Evolutionary conservation across 2,329 filamentous ascomycete genomes (phyloP).

Genomic region (Ustulina deusta): DNA sequence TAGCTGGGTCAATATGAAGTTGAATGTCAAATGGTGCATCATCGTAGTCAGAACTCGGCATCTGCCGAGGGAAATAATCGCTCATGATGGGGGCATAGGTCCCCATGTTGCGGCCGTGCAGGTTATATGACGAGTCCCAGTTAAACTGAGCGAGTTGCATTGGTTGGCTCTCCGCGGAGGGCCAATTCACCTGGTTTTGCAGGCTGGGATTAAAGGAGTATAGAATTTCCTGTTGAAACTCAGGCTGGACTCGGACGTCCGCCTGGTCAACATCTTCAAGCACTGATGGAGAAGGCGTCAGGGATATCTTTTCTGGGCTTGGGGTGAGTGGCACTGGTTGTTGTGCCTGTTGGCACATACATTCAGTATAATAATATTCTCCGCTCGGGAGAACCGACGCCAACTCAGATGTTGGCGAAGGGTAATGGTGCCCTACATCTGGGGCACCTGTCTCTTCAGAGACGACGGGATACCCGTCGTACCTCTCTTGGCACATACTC

Average conservation of each 20-base stretch:
- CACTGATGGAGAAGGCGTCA: not conserved
- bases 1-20: too few relatives aligned
- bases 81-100: conserved; percentile 18
- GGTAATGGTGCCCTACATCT: too few relatives aligned
- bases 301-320: not conserved
- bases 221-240: not conserved
- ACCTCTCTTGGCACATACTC: not conserved
- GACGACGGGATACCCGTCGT: too few relatives aligned
- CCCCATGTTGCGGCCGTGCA: conserved; percentile 30
- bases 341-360: not conserved
- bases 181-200: too few relatives aligned
- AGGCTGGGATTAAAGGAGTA: too few relatives aligned
- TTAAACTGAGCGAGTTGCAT: too few relatives aligned
- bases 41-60: conserved; percentile 22
- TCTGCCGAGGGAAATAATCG: conserved; percentile 33
- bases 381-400: not conserved
- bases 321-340: not conserved
- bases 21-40: too few relatives aligned
- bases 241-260: not conserved
- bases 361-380: not conserved
- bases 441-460: too few relatives aligned
- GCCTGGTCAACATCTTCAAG: not conserved
- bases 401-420: not conserved
- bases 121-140: conserved; percentile 32
- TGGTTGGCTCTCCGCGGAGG: too few relatives aligned